Conservation (phyloP, 257 asterid genomes). For the Solanum chilense region DNA sequence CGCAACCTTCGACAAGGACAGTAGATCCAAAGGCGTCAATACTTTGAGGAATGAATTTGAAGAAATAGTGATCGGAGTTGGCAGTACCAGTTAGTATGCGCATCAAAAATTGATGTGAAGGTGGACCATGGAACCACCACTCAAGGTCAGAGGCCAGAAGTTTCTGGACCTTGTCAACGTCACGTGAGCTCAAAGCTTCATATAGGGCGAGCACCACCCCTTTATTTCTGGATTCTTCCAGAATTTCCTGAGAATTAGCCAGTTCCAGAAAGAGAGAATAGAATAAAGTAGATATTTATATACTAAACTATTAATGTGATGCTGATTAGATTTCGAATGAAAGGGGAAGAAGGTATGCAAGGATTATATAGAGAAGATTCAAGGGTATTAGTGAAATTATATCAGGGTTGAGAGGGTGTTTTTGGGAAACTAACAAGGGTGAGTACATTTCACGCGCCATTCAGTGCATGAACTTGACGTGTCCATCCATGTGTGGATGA, state of each 20-base stretch:
- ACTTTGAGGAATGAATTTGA: constrained; percentile 61
- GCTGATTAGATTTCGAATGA: neutral
- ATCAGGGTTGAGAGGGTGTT: constrained; percentile 1
- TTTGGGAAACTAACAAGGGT: neutral
- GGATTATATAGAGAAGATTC: constrained; percentile 4
- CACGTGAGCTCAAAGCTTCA: constrained; percentile 77
- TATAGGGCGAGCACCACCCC: constrained; percentile 99
- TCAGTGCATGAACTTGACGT: constrained; percentile 2
- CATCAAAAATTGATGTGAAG: constrained; percentile 93
- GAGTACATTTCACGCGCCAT: neutral
- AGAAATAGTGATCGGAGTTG: constrained; percentile 20
- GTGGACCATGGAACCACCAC: constrained; percentile 99
- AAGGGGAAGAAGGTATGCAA: neutral
- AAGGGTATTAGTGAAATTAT: constrained; percentile 3
- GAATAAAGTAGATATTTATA: neutral
- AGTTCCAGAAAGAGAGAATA: constrained; percentile 30
- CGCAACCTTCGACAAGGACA: constrained; percentile 83
- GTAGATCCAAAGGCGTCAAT: constrained; percentile 66
- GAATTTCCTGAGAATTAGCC: constrained; percentile 62
- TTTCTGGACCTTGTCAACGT: constrained; percentile 61
- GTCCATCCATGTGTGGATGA: constrained; percentile 1
- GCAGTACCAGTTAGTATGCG: constrained; percentile 78
- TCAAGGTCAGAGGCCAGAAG: constrained; percentile 90
- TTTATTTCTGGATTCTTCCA: constrained; percentile 74
- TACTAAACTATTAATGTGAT: too few relatives aligned